These are phyloP conservation scores for Fusarium compactum DNA, from an alignment of 2,329 filamentous ascomycete species.

Conservation along the genomic window DNA sequence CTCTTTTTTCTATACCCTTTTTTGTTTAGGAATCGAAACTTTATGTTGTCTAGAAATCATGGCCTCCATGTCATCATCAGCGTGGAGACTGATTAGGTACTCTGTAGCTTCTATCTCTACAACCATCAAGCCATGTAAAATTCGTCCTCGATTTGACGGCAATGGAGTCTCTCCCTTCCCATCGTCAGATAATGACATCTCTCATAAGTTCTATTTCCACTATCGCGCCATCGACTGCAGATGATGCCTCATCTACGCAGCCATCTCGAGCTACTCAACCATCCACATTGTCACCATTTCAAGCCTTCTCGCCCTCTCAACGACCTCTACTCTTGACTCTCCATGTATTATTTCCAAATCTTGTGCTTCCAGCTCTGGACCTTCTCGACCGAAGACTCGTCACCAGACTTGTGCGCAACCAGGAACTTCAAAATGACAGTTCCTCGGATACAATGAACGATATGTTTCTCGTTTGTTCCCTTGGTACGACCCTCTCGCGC, in stretches of 20 bases:
- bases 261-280: slow-evolving; percentile 26
- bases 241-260: slow-evolving; percentile 13
- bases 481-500: slow-evolving; percentile 52
- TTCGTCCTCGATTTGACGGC: slow-evolving; percentile 1
- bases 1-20: background rate
- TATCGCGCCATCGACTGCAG: slow-evolving; percentile 25
- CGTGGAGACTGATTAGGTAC: slow-evolving; percentile 8
- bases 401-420: slow-evolving; percentile 59
- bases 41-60: slow-evolving; percentile 1
- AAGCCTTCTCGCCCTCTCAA: slow-evolving; percentile 47
- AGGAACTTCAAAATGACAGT: background rate
- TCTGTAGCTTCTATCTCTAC: background rate
- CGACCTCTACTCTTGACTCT: slow-evolving; percentile 77
- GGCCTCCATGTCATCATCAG: background rate
- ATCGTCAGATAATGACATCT: slow-evolving; percentile 60
- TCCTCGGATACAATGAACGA: slow-evolving; percentile 33
- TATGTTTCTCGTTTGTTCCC: slow-evolving; percentile 75
- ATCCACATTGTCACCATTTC: slow-evolving; percentile 33
- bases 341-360: slow-evolving; percentile 85
- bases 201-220: slow-evolving; percentile 59
- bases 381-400: slow-evolving; percentile 84
- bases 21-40: background rate
- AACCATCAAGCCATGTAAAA: slow-evolving; percentile 18
- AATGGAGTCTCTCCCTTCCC: slow-evolving; percentile 52
- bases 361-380: slow-evolving; percentile 87